A percentile compares a stretch with the other conserved stretches of the same genome.
Conservation (phyloP, 2,329 filamentous ascomycete species). For the Ceratocystis lukuohia region DNA sequence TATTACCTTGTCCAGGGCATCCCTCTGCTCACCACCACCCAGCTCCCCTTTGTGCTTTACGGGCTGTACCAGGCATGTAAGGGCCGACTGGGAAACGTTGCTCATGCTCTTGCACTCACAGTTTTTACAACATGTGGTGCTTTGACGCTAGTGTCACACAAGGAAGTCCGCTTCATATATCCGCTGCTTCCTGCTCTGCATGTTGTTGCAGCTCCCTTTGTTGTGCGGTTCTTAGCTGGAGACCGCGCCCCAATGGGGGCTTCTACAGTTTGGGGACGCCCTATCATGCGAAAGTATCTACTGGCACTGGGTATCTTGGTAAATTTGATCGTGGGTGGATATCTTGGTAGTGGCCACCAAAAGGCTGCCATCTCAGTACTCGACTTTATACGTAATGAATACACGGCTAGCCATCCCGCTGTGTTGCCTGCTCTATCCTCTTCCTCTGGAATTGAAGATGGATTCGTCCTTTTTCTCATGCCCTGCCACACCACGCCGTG, state of each 20-base stretch:
- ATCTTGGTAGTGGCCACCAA: constrained; percentile 66
- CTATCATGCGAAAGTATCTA: constrained; percentile 38
- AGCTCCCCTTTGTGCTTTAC: constrained; percentile 58
- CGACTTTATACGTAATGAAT: constrained; percentile 59
- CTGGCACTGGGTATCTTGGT: constrained; percentile 44
- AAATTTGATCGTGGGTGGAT: constrained; percentile 60
- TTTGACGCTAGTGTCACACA: constrained; percentile 76
- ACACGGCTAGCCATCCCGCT: constrained; percentile 43
- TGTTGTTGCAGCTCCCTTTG: constrained; percentile 57
- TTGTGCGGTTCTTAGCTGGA: constrained; percentile 51
- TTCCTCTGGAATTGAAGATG: constrained; percentile 21
- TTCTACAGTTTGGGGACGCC: constrained; percentile 24
- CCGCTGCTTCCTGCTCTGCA: constrained; percentile 80
- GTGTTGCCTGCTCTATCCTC: constrained; percentile 22
- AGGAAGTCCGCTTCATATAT: constrained; percentile 95
- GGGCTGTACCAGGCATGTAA: constrained; percentile 44
- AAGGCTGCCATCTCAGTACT: constrained; percentile 65
- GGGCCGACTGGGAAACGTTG: constrained; percentile 33
- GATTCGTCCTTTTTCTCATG: constrained; percentile 69
- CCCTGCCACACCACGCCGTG: constrained; percentile 94
- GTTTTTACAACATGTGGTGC: constrained; percentile 45
- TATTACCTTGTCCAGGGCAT: constrained; percentile 89
- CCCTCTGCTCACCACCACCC: constrained; percentile 72
- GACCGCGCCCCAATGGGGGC: constrained; percentile 24
- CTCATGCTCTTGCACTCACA: constrained; percentile 39